A percentile compares a stretch with the other conserved stretches of the same genome.
These are phyloP conservation scores for Entamoeba histolytica DNA, from an alignment of 208 protist species.

Conservation along the genomic window DNA sequence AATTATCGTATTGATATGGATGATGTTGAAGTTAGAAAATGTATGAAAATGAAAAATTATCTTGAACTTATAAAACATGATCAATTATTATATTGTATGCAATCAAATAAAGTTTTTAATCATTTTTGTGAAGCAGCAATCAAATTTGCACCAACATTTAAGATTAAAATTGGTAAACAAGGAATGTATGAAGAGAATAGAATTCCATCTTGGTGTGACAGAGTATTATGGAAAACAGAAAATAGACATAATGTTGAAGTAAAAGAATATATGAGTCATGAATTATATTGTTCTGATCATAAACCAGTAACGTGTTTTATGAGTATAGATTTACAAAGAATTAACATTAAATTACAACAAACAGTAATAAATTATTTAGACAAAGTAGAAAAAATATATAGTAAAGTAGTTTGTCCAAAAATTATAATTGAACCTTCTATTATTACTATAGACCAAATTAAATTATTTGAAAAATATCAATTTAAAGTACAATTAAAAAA, in stretches of 20 bases:
- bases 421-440: background rate
- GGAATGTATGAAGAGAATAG: background rate
- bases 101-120: constrained; percentile 19
- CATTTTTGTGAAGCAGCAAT: constrained; percentile 55
- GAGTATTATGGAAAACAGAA: constrained; percentile 23
- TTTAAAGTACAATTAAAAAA: background rate
- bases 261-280: background rate
- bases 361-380: background rate
- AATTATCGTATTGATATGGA: constrained; percentile 66
- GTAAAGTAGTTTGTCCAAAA: background rate
- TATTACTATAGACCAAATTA: background rate
- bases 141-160: constrained; percentile 59
- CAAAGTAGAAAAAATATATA: background rate
- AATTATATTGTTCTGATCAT: constrained; percentile 17
- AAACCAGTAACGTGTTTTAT: constrained; percentile 15
- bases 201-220: constrained; percentile 19
- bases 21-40: background rate
- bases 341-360: background rate
- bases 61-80: background rate
- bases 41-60: background rate
- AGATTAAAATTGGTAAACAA: background rate
- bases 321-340: background rate
- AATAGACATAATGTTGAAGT: background rate
- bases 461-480: background rate
- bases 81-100: constrained; percentile 30